These are phyloP conservation scores for Boletus rufocinnamomeus DNA, from an alignment of 768 basidiomycete genomes.

Conservation along the genomic window DNA sequence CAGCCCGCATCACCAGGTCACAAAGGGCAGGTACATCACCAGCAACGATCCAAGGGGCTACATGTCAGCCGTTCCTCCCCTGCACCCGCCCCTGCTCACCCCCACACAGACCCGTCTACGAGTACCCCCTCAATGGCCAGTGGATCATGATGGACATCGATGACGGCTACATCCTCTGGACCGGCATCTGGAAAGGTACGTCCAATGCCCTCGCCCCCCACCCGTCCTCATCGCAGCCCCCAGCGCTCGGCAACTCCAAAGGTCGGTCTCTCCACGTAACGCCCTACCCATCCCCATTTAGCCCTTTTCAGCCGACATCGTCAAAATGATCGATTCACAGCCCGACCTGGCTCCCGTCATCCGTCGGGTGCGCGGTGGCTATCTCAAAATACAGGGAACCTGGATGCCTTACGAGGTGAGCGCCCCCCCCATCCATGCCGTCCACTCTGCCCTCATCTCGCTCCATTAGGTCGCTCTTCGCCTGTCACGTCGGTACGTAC, in stretches of 20 bases:
- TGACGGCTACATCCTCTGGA: constrained; percentile 91
- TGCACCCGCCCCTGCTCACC: constrained; percentile 3
- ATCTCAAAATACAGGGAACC: constrained; percentile 90
- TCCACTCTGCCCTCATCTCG: constrained; percentile 25
- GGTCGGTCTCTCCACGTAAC: constrained; percentile 44
- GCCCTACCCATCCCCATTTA: constrained; percentile 18
- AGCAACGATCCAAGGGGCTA: constrained; percentile 88
- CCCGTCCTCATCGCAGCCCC: constrained; percentile 14
- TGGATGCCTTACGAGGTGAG: constrained; percentile 91
- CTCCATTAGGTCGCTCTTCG: constrained; percentile 68
- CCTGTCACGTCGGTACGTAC: constrained; percentile 71
- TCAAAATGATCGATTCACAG: constrained; percentile 90
- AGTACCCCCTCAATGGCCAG: constrained; percentile 85
- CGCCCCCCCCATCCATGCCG: constrained; percentile 15
- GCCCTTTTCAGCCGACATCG: constrained; percentile 72
- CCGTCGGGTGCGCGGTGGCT: constrained; percentile 82
- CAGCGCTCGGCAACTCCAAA: constrained; percentile 88
- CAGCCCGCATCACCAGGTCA: constrained; percentile 76
- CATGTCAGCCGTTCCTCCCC: constrained; percentile 55
- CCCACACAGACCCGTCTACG: constrained; percentile 71
- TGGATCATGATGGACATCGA: constrained; percentile 98
- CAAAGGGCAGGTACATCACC: constrained; percentile 85
- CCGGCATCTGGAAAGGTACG: constrained; percentile 91
- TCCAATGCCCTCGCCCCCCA: background rate
- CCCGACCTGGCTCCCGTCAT: constrained; percentile 83